Evolutionary conservation across 2,329 filamentous ascomycete genomes (phyloP), one percentile per base, ranked within the genome.

Genomic region (Paracoccidioides brasiliensis): DNA sequence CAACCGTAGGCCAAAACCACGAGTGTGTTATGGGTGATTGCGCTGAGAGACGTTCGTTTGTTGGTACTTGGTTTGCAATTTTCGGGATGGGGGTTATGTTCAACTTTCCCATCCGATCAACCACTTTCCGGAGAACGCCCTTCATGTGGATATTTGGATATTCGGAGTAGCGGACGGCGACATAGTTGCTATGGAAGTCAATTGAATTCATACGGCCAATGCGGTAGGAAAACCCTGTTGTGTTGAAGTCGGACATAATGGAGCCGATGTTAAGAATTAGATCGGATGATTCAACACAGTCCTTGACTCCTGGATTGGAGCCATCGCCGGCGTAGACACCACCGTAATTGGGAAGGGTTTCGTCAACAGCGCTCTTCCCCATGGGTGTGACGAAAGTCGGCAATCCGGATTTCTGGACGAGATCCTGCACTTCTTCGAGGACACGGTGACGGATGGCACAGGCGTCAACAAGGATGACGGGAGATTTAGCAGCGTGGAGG

Each of bases 311-410:
- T 1, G 79, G 76, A 53, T 82, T 79, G 32, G 84, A 88, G 41
- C 84, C 86, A 57, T 79, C 78, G n/a, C 88, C 88, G 3, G 85
- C 85, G 67, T 93, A 93, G 5, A 94, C 86, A 58, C 89, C 89
- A 33, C 86, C 86, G 63, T 85, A 93, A 63, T 80, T 85, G 6
- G 78, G 73, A 46, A 85, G 78, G 4, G 79, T 80, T 69, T 94
- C 88, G 65, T 91, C 80, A 52, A 94, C 78, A 33, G 85, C 85
- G 22, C 87, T 80, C 73, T 93, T 94, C 44, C 88, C 88, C 85
- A 93, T 93, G 10, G 88, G 87, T 0, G 87, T 86, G 15, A 89
- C 85, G 62, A 91, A 91, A 0, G 86, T 84, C 4, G 89, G 88
- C 5, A 94, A 74, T 6, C 80, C 75, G 0, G 86, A 86, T 72